A percentile compares a stretch with the other conserved stretches of the same genome.
Evolutionary conservation across 192 early-diverging fungal species (phyloP).

Genomic region (Coemansia sp.): DNA sequence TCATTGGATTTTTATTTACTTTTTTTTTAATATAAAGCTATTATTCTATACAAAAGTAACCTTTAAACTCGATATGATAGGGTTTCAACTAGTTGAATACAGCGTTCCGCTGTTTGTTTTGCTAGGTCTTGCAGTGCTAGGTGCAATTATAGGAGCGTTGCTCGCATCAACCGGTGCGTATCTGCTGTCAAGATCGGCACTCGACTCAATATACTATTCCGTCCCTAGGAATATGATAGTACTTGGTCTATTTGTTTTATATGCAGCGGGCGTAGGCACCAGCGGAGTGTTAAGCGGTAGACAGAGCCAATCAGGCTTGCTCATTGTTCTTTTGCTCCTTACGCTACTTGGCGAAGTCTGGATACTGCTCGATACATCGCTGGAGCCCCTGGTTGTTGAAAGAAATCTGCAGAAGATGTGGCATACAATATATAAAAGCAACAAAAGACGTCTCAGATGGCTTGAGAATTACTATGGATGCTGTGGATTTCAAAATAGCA

Average conservation of each 20-base stretch:
- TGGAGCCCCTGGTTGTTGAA: constrained; percentile 11
- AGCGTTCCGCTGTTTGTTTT: no score
- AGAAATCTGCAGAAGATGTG: constrained; percentile 38
- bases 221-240: neutral
- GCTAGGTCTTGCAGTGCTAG: no score
- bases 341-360: constrained; percentile 18
- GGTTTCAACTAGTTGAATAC: neutral
- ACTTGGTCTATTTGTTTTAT: neutral
- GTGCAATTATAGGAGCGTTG: neutral
- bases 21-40: neutral
- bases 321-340: neutral
- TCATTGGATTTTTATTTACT: no score
- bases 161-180: neutral
- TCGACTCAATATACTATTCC: neutral
- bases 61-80: neutral
- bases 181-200: neutral
- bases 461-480: constrained; percentile 51
- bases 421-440: constrained; percentile 34
- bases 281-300: neutral
- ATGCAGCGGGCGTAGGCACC: constrained; percentile 1
- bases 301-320: neutral
- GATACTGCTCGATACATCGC: constrained; percentile 12
- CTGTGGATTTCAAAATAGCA: constrained; percentile 40
- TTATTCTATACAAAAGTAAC: neutral
- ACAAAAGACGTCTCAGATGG: constrained; percentile 35